phyloP scores from a whole-genome alignment of 768 basidiomycete species.

The Exsudoporus frostii region DNA sequence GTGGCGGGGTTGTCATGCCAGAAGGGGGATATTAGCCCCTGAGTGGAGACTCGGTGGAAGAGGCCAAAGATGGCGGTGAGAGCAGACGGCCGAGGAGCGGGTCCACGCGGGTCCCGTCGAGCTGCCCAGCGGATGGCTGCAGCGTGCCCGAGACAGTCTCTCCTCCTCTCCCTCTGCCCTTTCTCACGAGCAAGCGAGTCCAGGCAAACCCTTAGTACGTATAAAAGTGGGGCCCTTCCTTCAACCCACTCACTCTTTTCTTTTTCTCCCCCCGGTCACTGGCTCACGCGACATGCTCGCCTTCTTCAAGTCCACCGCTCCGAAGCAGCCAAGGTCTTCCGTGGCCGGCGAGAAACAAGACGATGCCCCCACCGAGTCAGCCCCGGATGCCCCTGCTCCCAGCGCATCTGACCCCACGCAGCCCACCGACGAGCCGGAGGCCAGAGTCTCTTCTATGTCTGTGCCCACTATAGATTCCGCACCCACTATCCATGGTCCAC shows the following conservation, averaged over 20 bases:
- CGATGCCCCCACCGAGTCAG: neutral
- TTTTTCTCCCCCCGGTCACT: neutral
- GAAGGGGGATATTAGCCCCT: constrained; percentile 7
- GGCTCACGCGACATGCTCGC: constrained; percentile 16
- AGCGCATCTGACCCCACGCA: neutral
- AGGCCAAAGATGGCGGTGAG: neutral
- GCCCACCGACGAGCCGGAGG: neutral
- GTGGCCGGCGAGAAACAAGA: neutral
- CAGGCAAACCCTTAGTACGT: constrained; percentile 19
- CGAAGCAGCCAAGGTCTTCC: constrained; percentile 10
- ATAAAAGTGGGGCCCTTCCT: constrained; percentile 15
- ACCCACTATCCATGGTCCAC: constrained; percentile 22
- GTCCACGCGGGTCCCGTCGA: neutral
- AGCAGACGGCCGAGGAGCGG: no score
- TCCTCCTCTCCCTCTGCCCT: neutral
- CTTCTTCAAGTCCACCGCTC: constrained; percentile 20
- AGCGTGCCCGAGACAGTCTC: neutral
- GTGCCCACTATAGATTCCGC: constrained; percentile 22
- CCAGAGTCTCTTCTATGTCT: constrained; percentile 20
- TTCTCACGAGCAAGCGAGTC: constrained; percentile 30
- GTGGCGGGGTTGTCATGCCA: constrained; percentile 1
- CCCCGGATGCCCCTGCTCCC: neutral
- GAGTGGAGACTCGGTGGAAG: neutral
- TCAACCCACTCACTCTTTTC: neutral
- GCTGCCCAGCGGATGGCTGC: neutral